Base-by-base conservation (phyloP, 140 eudicot species). In the Anethum foeniculum region DNA sequence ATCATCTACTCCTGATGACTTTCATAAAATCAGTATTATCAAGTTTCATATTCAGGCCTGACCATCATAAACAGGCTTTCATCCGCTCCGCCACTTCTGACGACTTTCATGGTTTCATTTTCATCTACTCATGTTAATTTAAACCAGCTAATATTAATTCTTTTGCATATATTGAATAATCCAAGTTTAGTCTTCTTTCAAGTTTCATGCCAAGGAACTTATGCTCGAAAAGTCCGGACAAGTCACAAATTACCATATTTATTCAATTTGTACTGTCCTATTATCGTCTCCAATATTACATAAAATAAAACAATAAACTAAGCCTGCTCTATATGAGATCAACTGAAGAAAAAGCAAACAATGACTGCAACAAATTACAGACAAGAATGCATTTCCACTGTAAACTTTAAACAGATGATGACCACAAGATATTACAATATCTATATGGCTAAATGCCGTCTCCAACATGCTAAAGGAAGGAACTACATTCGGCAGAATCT, bases 81-180 rank as follows among this genome's bases (percentile, higher is more conserved):
- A 90, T 94, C 98, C 48, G 98, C 93, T 77, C 98, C 98, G 49
- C 98, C 96, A 85, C 88, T 75, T 88, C 96, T 88, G 13, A 89
- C 82, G 64, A 94, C 86, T 86, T 91, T 89, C 75, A 94, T 73
- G 76, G 87, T 89, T 67, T 92, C 97, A 83, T 89, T 79, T 44
- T 90, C 86, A 81, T 88, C 96, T 71, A 94, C 91, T 74, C 98
- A 97, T 94, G 86, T 67, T 84, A 39, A 86, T 68, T 79, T 60
- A 81, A 76, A 76, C 65, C 62, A 32, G 18, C 51, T 71, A 62
- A 30, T 67, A 32, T 67, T 67, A 28, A 67, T 28, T 32, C 43
- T 67, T 32, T 67, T 30, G 43, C 74, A 32, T 30, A 32, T 10
- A 30, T 1, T 65, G 21, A 30, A 15, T 28, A 30, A 28, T 67